Evolutionary conservation across 208 protist genomes (phyloP), one percentile per base, ranked within the genome.

Genomic region (Balamuthia mandrillaris): DNA sequence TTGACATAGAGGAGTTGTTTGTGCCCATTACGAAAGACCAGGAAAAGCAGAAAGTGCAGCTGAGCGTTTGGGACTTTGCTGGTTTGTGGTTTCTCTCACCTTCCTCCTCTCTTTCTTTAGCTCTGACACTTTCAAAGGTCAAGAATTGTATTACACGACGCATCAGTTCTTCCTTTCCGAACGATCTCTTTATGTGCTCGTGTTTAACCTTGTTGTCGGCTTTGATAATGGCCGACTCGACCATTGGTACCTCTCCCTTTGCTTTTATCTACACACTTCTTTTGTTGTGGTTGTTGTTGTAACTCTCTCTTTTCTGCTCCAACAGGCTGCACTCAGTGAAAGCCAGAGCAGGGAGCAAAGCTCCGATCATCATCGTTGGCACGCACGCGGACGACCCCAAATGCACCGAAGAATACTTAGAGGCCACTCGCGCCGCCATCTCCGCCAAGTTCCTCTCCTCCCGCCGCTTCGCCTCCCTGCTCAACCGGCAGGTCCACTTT

Each of bases 121-220:
- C 5, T 37, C 0, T 56, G 47, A 12, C 47, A 14, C 37, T 18
- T 54, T 24, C 16, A 29, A 27, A 78, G 68, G 68, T 6, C 68
- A 78, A 56, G 79, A 86, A 21, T 42, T 87, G 31, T 90, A 90
- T 24, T 79, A 86, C 16, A 81, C 82, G 35, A 87, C 88, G 1
- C 88, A 90, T 49, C 42, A 84, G 44, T 90, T 90, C 78, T 90
- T 88, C 74, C 51, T 90, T 29, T 88, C 85, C 16, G 81, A 86
- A 29, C 58, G 81, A 18, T 83, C 88, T 9, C 68, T 90, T 4
- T 88, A 88, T 54, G 42, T 90, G 10, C 44, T 90, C 7, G 74
- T 85, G 0, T 88, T 47, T 5, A 66, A 90, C 56, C 72, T 88
- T 3, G 70, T 51, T 14, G 83, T 87, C 21, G 70, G 81, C 14